Evolutionary conservation across 2,329 filamentous ascomycete species (phyloP), one percentile per base, ranked within the genome.

Genomic region (Colletotrichum truncatum): DNA sequence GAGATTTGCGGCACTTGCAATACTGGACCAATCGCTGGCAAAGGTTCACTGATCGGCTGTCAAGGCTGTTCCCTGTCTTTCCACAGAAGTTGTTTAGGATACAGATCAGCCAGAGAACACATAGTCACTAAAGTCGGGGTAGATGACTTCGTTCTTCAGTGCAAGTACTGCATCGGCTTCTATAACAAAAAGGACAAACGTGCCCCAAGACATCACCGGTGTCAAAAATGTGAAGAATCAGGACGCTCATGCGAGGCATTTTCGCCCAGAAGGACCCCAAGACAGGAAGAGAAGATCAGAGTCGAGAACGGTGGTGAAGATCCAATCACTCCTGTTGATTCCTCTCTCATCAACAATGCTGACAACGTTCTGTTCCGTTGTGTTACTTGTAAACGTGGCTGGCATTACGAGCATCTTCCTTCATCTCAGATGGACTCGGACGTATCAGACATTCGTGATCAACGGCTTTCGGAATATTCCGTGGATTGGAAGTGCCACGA

Each of bases 1-100:
- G 81, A 86, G 39, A 81, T 80, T 7, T 99, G 96, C 75, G 90
- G 93, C 69, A 85, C 88, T 3, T 99, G 96, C 73, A 80, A 79
- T 49, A 78, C 80, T n/a, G 78, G 76, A 14, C 85, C 85, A 8
- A 81, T 84, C 21, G 76, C 79, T 1, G 84, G 82, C 62, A 91
- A 89, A 73, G 93, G 93, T 1, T 82, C 87, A 38, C 81, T 99
- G 23, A 85, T 99, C 32, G 90, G 91, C 73, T 99, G 96, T 71
- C 97, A 99, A 78, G 96, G 96, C 28, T 99, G 96, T 75, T 93
- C 91, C 2, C 83, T 90, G 49, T 85, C 92, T 0, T 97, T 93
- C 70, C 96, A 99, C 78, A 93, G 92, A 75, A 80, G 80, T 39
- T 99, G 96, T 73, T 83, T 99, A 26, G 94, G 95, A 1, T 82